Base-by-base conservation (phyloP, 108 stramenopile genomes). In the Conticribra guillardii region DNA sequence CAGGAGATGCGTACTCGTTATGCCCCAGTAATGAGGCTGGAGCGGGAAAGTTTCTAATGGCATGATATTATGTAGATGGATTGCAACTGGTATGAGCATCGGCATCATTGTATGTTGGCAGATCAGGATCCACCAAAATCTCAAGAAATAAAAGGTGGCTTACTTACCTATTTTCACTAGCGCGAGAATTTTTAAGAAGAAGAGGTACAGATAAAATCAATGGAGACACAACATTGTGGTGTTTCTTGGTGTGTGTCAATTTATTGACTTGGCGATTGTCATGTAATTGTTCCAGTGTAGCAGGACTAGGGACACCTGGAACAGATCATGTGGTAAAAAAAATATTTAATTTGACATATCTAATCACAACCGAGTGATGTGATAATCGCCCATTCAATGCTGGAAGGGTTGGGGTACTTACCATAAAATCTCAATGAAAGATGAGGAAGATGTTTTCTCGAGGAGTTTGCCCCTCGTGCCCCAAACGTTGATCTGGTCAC, bases 381-480 rank as follows among this genome's bases (percentile, higher is more conserved):
- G n/a, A n/a, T n/a, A n/a, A n/a, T n/a, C n/a, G n/a, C n/a, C n/a
- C n/a, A n/a, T n/a, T n/a, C n/a, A n/a, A n/a, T n/a, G n/a, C n/a
- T n/a, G n/a, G n/a, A n/a, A n/a, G n/a, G n/a, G n/a, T n/a, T n/a
- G n/a, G n/a, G n/a, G n/a, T n/a, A 31, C 72, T 50, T 45, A 73
- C 72, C 78, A 31, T 72, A 79, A 62, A 79, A 79, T 44, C 72
- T 67, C 37, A 75, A 53, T 1, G 59, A 48, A 21, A 79, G 59
- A 21, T 60, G 29, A 14, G 48, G 69, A 46, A 30, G 53, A 30
- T 4, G n/a, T 11, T 4, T 0, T 49, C 47, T 37, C 28, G 18
- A 41, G 34, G 24, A 44, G 15, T 44, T 15, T 44, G 15, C 8
- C 19, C n/a, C n/a, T n/a, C n/a, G n/a, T n/a, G n/a, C n/a, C n/a